Conservation (phyloP, 1,139 yeast genomes). For the Protomyces macrosporus region DNA sequence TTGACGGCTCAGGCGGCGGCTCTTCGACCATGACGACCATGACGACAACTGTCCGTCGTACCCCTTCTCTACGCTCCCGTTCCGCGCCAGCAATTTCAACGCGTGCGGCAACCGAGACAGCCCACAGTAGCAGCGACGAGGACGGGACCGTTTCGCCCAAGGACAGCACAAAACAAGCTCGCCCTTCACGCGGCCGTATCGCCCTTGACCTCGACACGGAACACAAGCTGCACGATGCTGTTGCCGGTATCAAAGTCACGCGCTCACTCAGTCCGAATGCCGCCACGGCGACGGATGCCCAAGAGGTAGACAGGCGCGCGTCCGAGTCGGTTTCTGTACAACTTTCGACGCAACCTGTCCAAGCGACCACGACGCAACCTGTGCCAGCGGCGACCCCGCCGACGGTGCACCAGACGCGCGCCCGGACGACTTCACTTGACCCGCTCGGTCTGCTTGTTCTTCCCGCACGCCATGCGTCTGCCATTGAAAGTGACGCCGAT, state of each 20-base stretch:
- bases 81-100: constrained; percentile 4
- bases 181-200: background rate
- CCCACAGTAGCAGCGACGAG: constrained; percentile 11
- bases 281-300: background rate
- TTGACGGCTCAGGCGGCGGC: background rate
- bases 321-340: background rate
- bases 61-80: constrained; percentile 2
- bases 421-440: constrained; percentile 1
- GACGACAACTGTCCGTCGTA: background rate
- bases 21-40: too few relatives aligned
- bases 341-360: background rate
- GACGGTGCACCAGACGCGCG: background rate
- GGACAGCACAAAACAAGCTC: background rate
- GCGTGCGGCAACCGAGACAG: background rate
- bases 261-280: constrained; percentile 14
- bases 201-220: constrained; percentile 6
- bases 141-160: constrained; percentile 1
- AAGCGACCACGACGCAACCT: background rate
- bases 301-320: background rate
- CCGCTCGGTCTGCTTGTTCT: background rate
- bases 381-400: background rate
- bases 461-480: background rate
- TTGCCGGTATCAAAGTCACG: constrained; percentile 12
- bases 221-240: constrained; percentile 19
- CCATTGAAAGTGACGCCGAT: constrained; percentile 10